These are phyloP conservation scores for Talaromyces sp. DNA, from an alignment of 2,329 filamentous ascomycete genomes.

Conservation along the genomic window DNA sequence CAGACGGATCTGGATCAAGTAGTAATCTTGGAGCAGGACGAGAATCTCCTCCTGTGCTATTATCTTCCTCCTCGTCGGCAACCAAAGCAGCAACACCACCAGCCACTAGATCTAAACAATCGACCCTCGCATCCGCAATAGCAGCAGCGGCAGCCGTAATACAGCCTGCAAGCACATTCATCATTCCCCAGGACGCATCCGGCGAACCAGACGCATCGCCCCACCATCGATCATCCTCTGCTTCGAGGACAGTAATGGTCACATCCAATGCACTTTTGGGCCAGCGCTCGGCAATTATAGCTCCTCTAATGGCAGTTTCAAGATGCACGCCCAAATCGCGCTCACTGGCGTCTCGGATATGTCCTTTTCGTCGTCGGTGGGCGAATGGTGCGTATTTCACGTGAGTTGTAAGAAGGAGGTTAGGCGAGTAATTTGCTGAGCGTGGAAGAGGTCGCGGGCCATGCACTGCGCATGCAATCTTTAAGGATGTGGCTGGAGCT, in stretches of 20 bases:
- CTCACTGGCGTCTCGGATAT: constrained; percentile 81
- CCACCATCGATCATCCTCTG: constrained; percentile 76
- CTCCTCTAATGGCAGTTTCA: constrained; percentile 83
- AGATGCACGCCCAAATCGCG: constrained; percentile 87
- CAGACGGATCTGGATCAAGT: constrained; percentile 77
- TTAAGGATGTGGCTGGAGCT: constrained; percentile 66
- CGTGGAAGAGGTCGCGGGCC: constrained; percentile 87
- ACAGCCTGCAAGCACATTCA: constrained; percentile 88
- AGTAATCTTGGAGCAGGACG: constrained; percentile 45
- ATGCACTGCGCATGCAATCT: constrained; percentile 90
- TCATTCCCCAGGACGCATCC: constrained; percentile 75
- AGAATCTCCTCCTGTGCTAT: background rate
- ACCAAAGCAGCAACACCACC: constrained; percentile 87
- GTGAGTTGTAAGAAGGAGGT: constrained; percentile 86
- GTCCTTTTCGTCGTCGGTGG: constrained; percentile 75
- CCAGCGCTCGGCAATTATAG: constrained; percentile 90
- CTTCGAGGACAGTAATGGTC: constrained; percentile 87
- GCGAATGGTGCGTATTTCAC: constrained; percentile 98
- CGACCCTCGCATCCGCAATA: constrained; percentile 90
- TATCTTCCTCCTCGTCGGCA: constrained; percentile 27
- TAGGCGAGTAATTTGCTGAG: constrained; percentile 86
- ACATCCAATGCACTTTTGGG: constrained; percentile 99
- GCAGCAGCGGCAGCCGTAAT: constrained; percentile 93
- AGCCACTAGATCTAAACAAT: constrained; percentile 86
- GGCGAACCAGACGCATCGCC: constrained; percentile 52